phyloP scores from a whole-genome alignment of 106 monocot species.

The Dendrobium nobile region DNA sequence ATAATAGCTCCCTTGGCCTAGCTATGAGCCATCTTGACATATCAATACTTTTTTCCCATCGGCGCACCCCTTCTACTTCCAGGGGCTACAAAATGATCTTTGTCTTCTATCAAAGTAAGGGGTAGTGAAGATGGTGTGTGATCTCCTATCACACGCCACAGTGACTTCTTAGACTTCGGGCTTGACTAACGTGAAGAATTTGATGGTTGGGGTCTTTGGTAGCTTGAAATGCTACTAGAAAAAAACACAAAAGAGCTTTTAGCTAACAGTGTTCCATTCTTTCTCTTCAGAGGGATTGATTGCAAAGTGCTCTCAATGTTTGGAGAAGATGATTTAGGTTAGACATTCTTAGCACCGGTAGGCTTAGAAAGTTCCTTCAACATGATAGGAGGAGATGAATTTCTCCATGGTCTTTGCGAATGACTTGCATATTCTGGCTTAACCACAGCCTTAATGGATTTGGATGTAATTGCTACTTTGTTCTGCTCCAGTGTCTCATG shows the following conservation, averaged over 20 bases:
- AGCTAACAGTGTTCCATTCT: conserved; percentile 27
- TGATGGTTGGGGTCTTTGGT: conserved; percentile 34
- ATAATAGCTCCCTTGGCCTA: no score
- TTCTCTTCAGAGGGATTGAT: conserved; percentile 30
- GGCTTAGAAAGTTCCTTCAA: conserved; percentile 50
- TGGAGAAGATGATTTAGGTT: conserved; percentile 31
- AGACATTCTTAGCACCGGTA: conserved; percentile 41
- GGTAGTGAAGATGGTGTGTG: no score
- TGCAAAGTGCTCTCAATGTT: conserved; percentile 30
- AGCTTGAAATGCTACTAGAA: conserved; percentile 15
- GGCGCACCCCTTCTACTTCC: no score
- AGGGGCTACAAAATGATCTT: no score
- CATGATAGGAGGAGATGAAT: conserved; percentile 69
- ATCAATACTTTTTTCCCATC: no score
- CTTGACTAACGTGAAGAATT: conserved; percentile 27
- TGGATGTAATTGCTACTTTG: conserved; percentile 40
- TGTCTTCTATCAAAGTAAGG: no score
- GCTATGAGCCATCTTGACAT: no score
- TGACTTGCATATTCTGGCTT: conserved; percentile 30
- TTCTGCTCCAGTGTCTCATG: conserved; percentile 42
- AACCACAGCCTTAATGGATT: conserved; percentile 10
- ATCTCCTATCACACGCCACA: conserved; percentile 19
- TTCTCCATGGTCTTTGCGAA: conserved; percentile 60
- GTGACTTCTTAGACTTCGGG: conserved; percentile 26
- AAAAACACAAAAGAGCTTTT: conserved; percentile 34